Conservation (phyloP, 441 rosid genomes). For the Aleurites moluccanus region DNA sequence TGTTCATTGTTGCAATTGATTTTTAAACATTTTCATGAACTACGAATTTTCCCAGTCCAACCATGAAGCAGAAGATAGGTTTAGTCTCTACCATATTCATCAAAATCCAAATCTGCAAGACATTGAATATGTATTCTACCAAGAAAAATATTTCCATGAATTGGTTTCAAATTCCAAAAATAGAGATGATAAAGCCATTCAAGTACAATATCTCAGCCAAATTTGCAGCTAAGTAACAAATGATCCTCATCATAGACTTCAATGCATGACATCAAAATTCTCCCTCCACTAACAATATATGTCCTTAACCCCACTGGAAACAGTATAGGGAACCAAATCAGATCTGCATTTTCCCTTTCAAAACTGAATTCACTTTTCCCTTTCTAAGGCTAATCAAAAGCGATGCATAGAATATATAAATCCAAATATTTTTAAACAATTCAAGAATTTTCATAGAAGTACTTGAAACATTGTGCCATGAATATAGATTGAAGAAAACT, state of each 20-base stretch:
- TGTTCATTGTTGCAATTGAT: background rate
- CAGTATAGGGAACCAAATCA: background rate
- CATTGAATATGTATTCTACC: no score
- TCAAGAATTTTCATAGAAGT: background rate
- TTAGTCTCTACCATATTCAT: background rate
- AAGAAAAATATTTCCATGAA: background rate
- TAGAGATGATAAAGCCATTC: background rate
- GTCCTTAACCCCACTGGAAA: background rate
- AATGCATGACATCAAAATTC: background rate
- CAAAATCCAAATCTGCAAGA: background rate
- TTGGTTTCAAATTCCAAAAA: background rate
- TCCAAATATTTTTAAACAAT: background rate
- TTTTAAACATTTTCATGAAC: slow-evolving; percentile 1
- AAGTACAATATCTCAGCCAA: background rate
- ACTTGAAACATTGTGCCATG: background rate
- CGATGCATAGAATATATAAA: background rate
- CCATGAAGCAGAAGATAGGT: background rate
- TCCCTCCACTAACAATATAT: background rate
- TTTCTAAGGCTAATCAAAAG: slow-evolving; percentile 5
- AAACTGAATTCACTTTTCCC: background rate
- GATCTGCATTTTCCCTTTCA: background rate
- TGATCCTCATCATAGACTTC: background rate
- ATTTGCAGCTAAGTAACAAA: no score
- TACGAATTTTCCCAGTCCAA: background rate
- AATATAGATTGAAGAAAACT: background rate